Percentiles rank a stretch among this genome's conserved stretches.
phyloP scores from a whole-genome alignment of 169 alveolate species.

The Plasmodium inui region DNA sequence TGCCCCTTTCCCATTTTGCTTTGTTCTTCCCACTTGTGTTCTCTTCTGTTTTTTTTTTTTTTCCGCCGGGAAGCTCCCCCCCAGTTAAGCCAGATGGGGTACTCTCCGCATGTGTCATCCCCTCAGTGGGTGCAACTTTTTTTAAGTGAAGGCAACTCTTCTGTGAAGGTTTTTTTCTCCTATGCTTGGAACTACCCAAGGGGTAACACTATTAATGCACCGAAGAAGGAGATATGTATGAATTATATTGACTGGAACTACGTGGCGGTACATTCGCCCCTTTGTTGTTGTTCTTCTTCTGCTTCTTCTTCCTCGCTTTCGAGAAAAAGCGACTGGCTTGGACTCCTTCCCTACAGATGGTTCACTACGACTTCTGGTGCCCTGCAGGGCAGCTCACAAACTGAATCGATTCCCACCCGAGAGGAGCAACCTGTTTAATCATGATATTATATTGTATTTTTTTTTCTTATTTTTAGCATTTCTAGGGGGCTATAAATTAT shows the following conservation, averaged over 20 bases:
- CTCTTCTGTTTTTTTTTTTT: too few species aligned
- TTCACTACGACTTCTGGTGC: not conserved
- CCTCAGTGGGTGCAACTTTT: not conserved
- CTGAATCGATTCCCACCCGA: not conserved
- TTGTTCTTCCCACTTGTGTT: not conserved
- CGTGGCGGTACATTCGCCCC: not conserved
- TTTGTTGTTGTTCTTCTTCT: too few species aligned
- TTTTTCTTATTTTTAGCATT: too few species aligned
- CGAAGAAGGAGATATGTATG: not conserved
- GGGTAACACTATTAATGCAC: not conserved
- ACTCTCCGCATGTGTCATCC: not conserved
- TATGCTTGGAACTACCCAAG: not conserved
- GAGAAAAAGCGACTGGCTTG: not conserved
- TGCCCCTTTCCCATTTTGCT: not conserved
- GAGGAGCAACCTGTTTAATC: not conserved
- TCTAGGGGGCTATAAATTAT: not conserved
- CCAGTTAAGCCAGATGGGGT: not conserved
- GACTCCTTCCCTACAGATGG: not conserved
- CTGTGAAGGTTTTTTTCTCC: not conserved
- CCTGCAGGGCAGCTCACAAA: not conserved
- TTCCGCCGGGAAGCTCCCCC: not conserved
- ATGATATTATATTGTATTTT: too few species aligned
- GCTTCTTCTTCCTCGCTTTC: not conserved
- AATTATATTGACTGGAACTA: not conserved
- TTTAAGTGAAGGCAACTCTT: not conserved